Percentiles rank a stretch among this genome's conserved stretches.
Conservation (phyloP, 208 protist species). For the Trypanosoma brucei region DNA sequence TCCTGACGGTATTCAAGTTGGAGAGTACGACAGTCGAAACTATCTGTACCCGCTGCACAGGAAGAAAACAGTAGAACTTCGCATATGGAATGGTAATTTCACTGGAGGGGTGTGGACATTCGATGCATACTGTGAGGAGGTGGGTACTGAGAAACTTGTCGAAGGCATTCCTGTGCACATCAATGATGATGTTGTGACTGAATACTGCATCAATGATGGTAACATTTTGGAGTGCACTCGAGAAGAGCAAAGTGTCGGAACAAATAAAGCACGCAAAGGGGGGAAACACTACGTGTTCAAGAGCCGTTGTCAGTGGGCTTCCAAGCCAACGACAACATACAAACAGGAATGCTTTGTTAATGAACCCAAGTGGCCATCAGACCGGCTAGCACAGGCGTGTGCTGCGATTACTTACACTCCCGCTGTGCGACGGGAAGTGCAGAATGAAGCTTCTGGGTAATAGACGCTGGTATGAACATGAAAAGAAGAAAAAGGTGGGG, state of each 20-base stretch:
- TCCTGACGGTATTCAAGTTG: constrained; percentile 62
- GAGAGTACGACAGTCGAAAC: constrained; percentile 72
- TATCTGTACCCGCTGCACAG: constrained; percentile 55
- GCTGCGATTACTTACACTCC: constrained; percentile 30
- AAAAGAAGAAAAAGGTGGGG: constrained; percentile 9
- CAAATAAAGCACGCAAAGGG: constrained; percentile 16
- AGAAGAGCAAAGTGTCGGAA: constrained; percentile 11
- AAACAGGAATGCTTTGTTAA: constrained; percentile 51
- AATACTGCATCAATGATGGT: constrained; percentile 75
- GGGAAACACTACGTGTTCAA: constrained; percentile 40
- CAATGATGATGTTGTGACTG: constrained; percentile 43
- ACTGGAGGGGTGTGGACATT: constrained; percentile 57
- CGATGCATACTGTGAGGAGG: constrained; percentile 55
- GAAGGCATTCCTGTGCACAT: constrained; percentile 47
- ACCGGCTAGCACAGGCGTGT: constrained; percentile 47
- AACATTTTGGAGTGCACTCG: constrained; percentile 81
- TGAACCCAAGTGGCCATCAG: constrained; percentile 46
- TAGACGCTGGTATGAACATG: neutral
- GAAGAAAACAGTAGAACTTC: constrained; percentile 68
- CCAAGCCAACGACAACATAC: constrained; percentile 59
- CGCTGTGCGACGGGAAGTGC: constrained; percentile 3
- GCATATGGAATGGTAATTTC: constrained; percentile 60
- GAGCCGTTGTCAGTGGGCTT: constrained; percentile 67
- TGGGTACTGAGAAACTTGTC: constrained; percentile 44
- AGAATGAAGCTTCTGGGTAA: constrained; percentile 7